These are phyloP conservation scores for Solanum etuberosum DNA, from an alignment of 257 asterid species.

Conservation along the genomic window DNA sequence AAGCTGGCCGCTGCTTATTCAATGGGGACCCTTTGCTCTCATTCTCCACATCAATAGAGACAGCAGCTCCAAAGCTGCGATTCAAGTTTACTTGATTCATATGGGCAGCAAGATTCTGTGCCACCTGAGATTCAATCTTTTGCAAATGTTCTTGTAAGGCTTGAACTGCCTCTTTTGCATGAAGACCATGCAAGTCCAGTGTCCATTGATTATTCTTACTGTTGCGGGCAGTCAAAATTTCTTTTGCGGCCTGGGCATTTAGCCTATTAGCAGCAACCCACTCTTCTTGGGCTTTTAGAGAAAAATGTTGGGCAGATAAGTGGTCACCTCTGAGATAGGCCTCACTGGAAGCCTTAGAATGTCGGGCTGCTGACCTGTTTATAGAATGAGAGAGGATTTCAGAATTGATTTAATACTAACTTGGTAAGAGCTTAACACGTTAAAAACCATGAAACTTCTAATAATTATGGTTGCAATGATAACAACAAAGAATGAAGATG, in stretches of 20 bases:
- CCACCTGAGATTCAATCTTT: conserved; percentile 40
- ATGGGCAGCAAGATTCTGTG: conserved; percentile 11
- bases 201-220: conserved; percentile 59
- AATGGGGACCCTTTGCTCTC: conserved; percentile 18
- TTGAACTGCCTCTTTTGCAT: conserved; percentile 78
- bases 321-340: conserved; percentile 79
- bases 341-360: conserved; percentile 64
- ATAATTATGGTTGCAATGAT: background rate
- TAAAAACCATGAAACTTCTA: background rate
- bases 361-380: conserved; percentile 66
- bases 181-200: conserved; percentile 94
- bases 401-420: background rate
- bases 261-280: conserved; percentile 65
- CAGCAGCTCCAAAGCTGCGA: conserved; percentile 14
- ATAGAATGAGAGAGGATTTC: conserved; percentile 1
- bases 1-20: conserved; percentile 28
- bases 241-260: conserved; percentile 75
- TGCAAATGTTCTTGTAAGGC: conserved; percentile 60
- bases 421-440: background rate
- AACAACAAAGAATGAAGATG: background rate
- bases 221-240: conserved; percentile 54
- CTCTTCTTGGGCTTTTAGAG: conserved; percentile 64
- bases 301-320: conserved; percentile 43
- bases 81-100: conserved; percentile 12
- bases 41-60: conserved; percentile 13